Evolutionary conservation across 345 rosid genomes (phyloP).

Genomic region (Bretschneidera sinensis): DNA sequence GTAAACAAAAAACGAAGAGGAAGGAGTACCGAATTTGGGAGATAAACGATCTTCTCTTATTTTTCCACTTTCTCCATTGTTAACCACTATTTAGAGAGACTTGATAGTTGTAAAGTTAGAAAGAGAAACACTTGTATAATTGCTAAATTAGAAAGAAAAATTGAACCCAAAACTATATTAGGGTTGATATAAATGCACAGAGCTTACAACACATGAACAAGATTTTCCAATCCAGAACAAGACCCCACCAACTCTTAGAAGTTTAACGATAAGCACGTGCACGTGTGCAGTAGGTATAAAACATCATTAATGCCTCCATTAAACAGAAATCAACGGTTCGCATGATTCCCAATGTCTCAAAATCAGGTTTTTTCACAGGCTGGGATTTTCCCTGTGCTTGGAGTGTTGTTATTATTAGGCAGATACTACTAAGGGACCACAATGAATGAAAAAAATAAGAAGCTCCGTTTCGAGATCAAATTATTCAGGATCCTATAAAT

Average conservation of each 20-base stretch:
- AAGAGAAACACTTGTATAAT: too few species aligned
- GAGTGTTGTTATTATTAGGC: too few species aligned
- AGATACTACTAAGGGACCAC: too few species aligned
- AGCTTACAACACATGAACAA: not conserved
- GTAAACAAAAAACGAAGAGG: too few species aligned
- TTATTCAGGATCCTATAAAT: slow-evolving; percentile 5
- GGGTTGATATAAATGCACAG: not conserved
- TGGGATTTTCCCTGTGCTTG: not conserved
- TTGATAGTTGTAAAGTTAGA: too few species aligned
- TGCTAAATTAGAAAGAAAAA: too few species aligned
- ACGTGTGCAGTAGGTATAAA: slow-evolving; percentile 24
- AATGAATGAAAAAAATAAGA: not conserved
- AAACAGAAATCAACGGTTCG: slow-evolving; percentile 4
- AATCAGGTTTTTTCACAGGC: slow-evolving; percentile 3
- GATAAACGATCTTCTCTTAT: too few species aligned
- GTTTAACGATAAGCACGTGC: slow-evolving; percentile 15
- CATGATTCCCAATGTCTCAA: slow-evolving; percentile 11
- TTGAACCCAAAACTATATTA: not conserved
- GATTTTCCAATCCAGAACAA: not conserved
- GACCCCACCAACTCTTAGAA: not conserved
- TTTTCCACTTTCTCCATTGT: too few species aligned
- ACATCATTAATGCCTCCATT: slow-evolving; percentile 16
- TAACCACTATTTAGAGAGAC: too few species aligned
- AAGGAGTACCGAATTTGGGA: too few species aligned
- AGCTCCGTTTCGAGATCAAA: not conserved